Evolutionary conservation across 164 flowering plant species (phyloP).

Genomic region (Stephania yunnanensis): DNA sequence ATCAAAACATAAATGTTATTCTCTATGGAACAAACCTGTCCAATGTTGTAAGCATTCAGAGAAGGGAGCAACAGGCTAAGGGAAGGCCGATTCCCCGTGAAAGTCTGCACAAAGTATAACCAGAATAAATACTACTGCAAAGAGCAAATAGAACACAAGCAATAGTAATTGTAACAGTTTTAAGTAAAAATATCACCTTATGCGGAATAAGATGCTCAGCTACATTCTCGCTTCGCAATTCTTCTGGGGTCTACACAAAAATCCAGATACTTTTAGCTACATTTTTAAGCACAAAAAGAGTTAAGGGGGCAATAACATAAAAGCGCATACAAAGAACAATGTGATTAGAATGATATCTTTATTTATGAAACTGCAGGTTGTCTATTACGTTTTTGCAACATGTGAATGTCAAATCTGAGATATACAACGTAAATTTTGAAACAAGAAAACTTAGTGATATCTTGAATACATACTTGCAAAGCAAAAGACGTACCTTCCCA

Average conservation of each 20-base stretch:
- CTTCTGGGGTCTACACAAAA: conserved; percentile 58
- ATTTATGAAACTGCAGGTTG: background rate
- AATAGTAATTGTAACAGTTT: conserved; percentile 7
- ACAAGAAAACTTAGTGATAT: background rate
- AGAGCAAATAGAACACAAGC: conserved; percentile 1
- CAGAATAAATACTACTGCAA: conserved; percentile 6
- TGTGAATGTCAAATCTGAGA: background rate
- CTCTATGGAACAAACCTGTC: conserved; percentile 51
- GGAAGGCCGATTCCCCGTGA: conserved; percentile 92
- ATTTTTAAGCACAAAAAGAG: background rate
- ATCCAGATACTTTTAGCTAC: conserved; percentile 9
- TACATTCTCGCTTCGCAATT: conserved; percentile 79
- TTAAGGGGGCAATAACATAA: background rate
- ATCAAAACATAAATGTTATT: background rate
- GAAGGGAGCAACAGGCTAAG: conserved; percentile 84
- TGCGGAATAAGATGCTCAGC: conserved; percentile 75
- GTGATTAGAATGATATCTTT: background rate
- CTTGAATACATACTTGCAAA: background rate
- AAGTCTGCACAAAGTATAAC: conserved; percentile 50
- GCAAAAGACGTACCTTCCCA: conserved; percentile 64
- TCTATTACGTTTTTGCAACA: background rate
- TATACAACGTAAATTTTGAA: background rate
- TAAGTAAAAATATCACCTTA: conserved; percentile 50
- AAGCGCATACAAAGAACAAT: background rate
- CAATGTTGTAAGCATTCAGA: conserved; percentile 78